Conservation (phyloP, 768 basidiomycete species). For the Leccinellum albellum region DNA sequence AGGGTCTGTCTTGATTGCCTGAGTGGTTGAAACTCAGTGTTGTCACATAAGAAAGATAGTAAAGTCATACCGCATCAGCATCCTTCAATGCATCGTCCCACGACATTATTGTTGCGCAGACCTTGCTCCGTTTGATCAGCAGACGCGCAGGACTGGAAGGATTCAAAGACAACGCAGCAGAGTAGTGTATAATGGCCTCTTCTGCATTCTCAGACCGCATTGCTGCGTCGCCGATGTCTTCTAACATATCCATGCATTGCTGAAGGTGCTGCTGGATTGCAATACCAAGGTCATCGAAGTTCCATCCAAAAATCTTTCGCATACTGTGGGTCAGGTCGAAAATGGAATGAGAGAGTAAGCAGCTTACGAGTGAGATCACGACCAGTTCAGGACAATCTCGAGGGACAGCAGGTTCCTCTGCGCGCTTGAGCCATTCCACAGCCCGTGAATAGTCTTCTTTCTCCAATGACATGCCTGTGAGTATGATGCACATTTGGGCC, state of each 20-base stretch:
- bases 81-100: slow-evolving; percentile 11
- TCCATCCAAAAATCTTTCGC: slow-evolving; percentile 10
- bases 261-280: not conserved
- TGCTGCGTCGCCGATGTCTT: not conserved
- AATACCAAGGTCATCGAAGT: not conserved
- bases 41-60: no score
- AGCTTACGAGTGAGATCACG: slow-evolving; percentile 7
- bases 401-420: not conserved
- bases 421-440: not conserved
- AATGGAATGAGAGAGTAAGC: rapidly evolving
- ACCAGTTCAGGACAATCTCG: not conserved
- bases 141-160: not conserved
- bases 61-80: no score
- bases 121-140: slow-evolving; percentile 7
- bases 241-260: not conserved
- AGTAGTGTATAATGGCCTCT: not conserved
- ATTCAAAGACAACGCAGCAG: no score
- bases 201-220: not conserved
- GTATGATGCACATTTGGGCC: slow-evolving; percentile 7
- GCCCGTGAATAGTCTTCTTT: not conserved
- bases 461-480: not conserved
- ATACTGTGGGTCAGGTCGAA: not conserved
- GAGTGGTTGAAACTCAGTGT: not conserved
- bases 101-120: not conserved
- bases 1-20: slow-evolving; percentile 4